These are phyloP conservation scores for Pythium myriotylum DNA, from an alignment of 352 stramenopile genomes.

Conservation along the genomic window DNA sequence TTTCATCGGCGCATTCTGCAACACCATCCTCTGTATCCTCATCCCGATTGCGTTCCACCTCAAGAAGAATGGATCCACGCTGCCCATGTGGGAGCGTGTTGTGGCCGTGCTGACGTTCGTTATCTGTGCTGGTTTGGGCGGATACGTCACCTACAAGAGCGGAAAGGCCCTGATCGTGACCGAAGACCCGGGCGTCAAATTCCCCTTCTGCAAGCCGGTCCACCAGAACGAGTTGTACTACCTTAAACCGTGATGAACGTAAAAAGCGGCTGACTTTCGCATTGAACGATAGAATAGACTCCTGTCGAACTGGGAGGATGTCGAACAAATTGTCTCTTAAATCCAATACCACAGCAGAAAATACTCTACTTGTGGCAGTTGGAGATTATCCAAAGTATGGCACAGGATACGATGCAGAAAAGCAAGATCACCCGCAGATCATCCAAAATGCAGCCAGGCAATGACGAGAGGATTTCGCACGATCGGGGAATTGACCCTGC, in stretches of 20 bases:
- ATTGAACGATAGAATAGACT: no score
- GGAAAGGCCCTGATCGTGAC: slow-evolving; percentile 50
- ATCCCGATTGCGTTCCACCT: slow-evolving; percentile 71
- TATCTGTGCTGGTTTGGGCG: slow-evolving; percentile 40
- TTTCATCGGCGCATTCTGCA: slow-evolving; percentile 59
- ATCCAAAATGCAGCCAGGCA: no score
- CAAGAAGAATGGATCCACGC: slow-evolving; percentile 51
- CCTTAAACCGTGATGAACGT: not conserved
- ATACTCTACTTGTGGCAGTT: no score
- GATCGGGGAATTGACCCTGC: no score
- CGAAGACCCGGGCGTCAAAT: slow-evolving; percentile 18
- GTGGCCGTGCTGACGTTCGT: slow-evolving; percentile 39
- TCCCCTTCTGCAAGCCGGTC: slow-evolving; percentile 59
- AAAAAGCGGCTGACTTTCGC: no score
- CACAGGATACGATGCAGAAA: no score
- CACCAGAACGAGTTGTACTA: slow-evolving; percentile 52
- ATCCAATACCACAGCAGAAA: no score
- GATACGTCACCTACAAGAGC: slow-evolving; percentile 53
- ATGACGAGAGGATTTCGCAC: no score
- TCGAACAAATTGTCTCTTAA: no score
- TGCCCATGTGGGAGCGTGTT: slow-evolving; percentile 40
- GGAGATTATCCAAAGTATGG: no score
- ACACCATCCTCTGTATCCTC: slow-evolving; percentile 60
- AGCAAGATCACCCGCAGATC: no score
- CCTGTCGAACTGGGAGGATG: no score